Evolutionary conservation across 164 flowering plant species (phyloP).

Genomic region (Vitis vinifera): DNA sequence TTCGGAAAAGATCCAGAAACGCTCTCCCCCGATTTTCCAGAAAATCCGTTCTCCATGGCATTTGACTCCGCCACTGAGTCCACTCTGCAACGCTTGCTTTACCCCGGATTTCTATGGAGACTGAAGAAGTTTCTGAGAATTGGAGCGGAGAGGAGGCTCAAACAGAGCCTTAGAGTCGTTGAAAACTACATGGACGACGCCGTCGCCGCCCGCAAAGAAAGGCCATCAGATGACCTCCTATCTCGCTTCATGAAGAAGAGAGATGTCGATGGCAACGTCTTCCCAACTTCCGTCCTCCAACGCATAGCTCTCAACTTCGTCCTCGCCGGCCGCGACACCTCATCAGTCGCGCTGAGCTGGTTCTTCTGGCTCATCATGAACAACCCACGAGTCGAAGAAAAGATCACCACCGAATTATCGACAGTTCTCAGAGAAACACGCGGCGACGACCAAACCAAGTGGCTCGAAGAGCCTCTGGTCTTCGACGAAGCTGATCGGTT

Average conservation of each 20-base stretch:
- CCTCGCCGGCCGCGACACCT: constrained; percentile 91
- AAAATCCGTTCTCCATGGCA: constrained; percentile 66
- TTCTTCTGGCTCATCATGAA: constrained; percentile 80
- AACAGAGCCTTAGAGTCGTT: constrained; percentile 51
- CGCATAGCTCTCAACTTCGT: constrained; percentile 88
- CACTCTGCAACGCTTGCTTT: constrained; percentile 65
- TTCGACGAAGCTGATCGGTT: constrained; percentile 77
- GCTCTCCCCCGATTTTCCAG: constrained; percentile 60
- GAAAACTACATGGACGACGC: constrained; percentile 70
- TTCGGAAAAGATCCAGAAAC: constrained; percentile 90
- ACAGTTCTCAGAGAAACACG: constrained; percentile 58
- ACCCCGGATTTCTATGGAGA: constrained; percentile 73
- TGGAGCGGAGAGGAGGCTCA: constrained; percentile 54
- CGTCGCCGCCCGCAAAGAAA: constrained; percentile 45
- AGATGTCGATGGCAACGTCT: constrained; percentile 53
- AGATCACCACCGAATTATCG: constrained; percentile 58
- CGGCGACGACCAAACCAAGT: constrained; percentile 44
- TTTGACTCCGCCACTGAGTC: constrained; percentile 88
- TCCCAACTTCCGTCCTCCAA: constrained; percentile 49
- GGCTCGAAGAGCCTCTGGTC: constrained; percentile 63
- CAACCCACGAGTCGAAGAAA: constrained; percentile 51
- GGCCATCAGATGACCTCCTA: constrained; percentile 70
- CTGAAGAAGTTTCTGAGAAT: constrained; percentile 49
- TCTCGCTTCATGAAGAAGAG: constrained; percentile 76
- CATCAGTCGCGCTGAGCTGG: constrained; percentile 91